These are phyloP conservation scores for Combretum micranthum DNA, from an alignment of 345 rosid species.

Conservation along the genomic window DNA sequence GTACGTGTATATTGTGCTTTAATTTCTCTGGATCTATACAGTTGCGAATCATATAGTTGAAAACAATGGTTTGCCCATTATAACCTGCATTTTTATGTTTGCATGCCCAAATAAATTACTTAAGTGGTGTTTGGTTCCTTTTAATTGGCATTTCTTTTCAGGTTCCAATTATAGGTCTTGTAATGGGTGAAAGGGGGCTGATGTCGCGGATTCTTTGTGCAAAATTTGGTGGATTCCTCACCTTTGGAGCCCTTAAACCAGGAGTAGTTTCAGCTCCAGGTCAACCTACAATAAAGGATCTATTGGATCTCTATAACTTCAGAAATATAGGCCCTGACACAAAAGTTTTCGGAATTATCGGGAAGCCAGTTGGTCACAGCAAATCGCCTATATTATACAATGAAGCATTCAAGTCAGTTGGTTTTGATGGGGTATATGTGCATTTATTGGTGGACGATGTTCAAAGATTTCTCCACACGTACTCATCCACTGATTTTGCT, in stretches of 20 bases:
- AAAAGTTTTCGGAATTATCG: constrained; percentile 78
- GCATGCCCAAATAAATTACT: too few species aligned
- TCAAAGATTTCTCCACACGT: constrained; percentile 59
- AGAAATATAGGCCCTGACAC: constrained; percentile 81
- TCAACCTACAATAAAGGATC: constrained; percentile 75
- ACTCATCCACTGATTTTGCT: constrained; percentile 76
- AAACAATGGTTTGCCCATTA: too few species aligned
- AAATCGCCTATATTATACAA: constrained; percentile 82
- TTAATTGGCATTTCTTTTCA: constrained; percentile 12
- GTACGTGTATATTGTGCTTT: too few species aligned
- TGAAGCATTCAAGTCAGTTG: constrained; percentile 81
- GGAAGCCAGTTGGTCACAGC: constrained; percentile 94
- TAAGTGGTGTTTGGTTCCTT: constrained; percentile 1
- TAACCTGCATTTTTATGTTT: too few species aligned
- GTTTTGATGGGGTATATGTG: constrained; percentile 66
- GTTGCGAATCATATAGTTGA: too few species aligned
- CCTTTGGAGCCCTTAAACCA: constrained; percentile 80
- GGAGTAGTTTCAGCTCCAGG: constrained; percentile 89
- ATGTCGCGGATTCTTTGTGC: constrained; percentile 87
- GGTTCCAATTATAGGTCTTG: constrained; percentile 85
- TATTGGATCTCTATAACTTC: constrained; percentile 75
- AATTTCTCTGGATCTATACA: too few species aligned
- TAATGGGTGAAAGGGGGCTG: constrained; percentile 91
- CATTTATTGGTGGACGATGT: constrained; percentile 80
- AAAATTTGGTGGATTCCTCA: constrained; percentile 85